Percentiles rank a stretch among this genome's conserved stretches.
Evolutionary conservation across 257 asterid species (phyloP).

Genomic region (Lycium ferocissimum): DNA sequence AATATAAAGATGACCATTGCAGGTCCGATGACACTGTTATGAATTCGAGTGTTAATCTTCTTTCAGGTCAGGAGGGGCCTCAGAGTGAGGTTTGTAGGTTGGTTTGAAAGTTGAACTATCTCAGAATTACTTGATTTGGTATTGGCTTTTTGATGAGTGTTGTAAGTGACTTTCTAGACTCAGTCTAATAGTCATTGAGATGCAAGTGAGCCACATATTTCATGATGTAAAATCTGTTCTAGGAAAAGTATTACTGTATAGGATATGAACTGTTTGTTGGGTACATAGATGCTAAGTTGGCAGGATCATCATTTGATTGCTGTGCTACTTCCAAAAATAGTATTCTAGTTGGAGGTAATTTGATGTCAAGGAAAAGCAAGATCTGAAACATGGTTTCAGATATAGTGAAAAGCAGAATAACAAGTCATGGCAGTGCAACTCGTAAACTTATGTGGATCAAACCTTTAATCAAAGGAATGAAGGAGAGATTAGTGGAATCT

Average conservation of each 20-base stretch:
- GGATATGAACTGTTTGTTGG: neutral
- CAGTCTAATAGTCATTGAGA: neutral
- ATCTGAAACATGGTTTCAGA: neutral
- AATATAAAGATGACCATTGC: slow-evolving; percentile 9
- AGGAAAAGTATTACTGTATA: neutral
- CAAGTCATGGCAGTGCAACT: neutral
- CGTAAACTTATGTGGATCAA: neutral
- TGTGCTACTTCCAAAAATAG: neutral
- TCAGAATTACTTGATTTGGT: neutral
- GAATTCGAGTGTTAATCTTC: neutral
- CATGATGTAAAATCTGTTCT: neutral
- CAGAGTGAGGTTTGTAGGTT: neutral
- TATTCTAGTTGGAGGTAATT: neutral
- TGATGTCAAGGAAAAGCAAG: neutral
- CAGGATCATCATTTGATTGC: neutral
- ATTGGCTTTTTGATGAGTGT: neutral
- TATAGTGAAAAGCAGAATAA: neutral
- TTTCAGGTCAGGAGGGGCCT: neutral
- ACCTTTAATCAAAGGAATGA: neutral
- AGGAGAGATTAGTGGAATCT: neutral
- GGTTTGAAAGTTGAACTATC: neutral
- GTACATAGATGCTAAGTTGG: neutral
- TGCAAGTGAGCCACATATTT: neutral
- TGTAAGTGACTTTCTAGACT: neutral
- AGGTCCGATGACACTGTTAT: neutral